Base-by-base conservation (phyloP, 2,329 filamentous ascomycete genomes). In the Paraphoma chrysanthemicola region DNA sequence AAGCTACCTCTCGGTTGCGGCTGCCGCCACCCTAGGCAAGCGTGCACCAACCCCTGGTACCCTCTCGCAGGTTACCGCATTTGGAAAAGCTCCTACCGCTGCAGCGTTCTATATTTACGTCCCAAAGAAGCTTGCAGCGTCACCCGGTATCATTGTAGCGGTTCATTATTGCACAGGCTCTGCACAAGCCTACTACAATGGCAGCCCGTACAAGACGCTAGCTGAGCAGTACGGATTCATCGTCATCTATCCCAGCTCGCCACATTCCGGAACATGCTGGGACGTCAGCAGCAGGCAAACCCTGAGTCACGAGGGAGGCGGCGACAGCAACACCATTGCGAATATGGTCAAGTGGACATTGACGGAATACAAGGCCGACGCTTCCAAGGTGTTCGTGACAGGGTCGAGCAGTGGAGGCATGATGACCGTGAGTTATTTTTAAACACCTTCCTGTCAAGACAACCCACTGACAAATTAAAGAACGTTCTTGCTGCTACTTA, bases 311-410 rank as follows among this genome's bases (percentile, higher is more conserved):
- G 78, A 84, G 49, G 85, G 83, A 12, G 85, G 85, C 28, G 84
- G 84, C 3, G 83, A 88, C 69, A 83, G 79, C 56, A 80, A 83
- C 51, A 78, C 80, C 2, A 85, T 88, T 60, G 83, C 81, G 38
- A 86, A 84, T 68, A 88, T 88, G 85, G 84, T 87, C 36, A 78
- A 74, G 46, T 87, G 85, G 68, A 78, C 83, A 2, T 66, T 87
- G 12, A 59, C 64, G 5, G 78, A 79, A 63, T 87, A 88, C 72
- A 75, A 77, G 2, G 85, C 77, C 17, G 82, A 88, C 66, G 60
- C 79, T 18, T 73, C 64, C 55, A 79, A 79, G 59, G 82, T 88
- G 6, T 88, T 83, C 57, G 83, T 83, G 3, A 85, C 83, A 0
- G 86, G 86, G 16, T 73, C 77, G 33, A 82, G 79, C 54, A 84